Conservation (phyloP, 148 eudicot genomes). For the Simmondsia chinensis region DNA sequence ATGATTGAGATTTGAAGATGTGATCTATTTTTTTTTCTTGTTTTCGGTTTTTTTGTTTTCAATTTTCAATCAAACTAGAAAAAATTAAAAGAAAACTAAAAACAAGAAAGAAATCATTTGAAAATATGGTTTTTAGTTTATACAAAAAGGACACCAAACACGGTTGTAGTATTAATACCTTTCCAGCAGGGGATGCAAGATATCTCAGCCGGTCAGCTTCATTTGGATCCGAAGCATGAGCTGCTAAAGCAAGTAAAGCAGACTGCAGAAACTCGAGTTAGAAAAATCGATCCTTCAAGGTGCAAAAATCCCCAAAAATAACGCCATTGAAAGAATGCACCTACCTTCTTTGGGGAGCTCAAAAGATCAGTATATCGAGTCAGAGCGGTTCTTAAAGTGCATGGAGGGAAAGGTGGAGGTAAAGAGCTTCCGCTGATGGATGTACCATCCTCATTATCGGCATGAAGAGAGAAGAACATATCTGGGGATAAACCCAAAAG, state of each 20-base stretch:
- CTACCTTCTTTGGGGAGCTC: constrained; percentile 82
- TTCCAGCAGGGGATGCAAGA: constrained; percentile 95
- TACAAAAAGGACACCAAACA: too few relatives aligned
- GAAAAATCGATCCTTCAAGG: background rate
- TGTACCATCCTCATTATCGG: constrained; percentile 84
- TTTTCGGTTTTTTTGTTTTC: too few relatives aligned
- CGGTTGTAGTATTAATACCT: constrained; percentile 47
- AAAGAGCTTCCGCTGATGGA: constrained; percentile 52
- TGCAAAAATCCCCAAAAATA: background rate
- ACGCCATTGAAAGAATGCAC: background rate
- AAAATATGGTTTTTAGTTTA: too few relatives aligned
- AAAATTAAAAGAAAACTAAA: too few relatives aligned
- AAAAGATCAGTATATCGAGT: constrained; percentile 84
- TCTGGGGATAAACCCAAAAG: constrained; percentile 49
- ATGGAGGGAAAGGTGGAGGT: constrained; percentile 86
- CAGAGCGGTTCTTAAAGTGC: constrained; percentile 69
- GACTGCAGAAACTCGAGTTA: constrained; percentile 33
- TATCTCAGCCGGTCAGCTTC: constrained; percentile 80
- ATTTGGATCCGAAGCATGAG: constrained; percentile 78
- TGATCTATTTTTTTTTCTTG: too few relatives aligned
- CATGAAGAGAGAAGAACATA: constrained; percentile 69
- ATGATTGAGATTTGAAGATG: too few relatives aligned
- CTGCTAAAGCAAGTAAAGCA: constrained; percentile 82
- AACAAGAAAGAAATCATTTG: too few relatives aligned
- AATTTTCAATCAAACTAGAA: too few relatives aligned